Evolutionary conservation across 768 basidiomycete species (phyloP).

Genomic region (Agrocybe pediades): DNA sequence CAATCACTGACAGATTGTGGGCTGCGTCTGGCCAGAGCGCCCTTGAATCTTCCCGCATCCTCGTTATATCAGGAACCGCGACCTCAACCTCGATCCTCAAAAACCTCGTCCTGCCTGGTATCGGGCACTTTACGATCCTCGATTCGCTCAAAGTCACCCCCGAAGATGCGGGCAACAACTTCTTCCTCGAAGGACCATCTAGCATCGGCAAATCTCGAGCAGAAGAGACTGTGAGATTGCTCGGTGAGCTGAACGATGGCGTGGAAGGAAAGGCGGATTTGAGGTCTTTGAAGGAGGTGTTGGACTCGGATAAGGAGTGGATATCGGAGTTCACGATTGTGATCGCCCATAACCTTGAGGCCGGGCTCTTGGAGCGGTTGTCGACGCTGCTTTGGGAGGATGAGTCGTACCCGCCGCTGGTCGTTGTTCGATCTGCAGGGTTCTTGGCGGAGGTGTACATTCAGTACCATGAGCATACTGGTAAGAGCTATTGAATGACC

Average conservation of each 20-base stretch:
- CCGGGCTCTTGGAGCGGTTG: constrained; percentile 54
- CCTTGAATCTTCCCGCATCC: constrained; percentile 80
- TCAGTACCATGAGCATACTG: constrained; percentile 86
- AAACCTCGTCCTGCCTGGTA: constrained; percentile 95
- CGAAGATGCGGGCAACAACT: constrained; percentile 92
- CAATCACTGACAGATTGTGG: constrained; percentile 67
- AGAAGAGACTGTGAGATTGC: constrained; percentile 71
- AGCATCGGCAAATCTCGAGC: constrained; percentile 84
- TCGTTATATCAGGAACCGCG: constrained; percentile 80
- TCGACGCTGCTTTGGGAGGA: constrained; percentile 71
- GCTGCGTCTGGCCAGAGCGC: constrained; percentile 89
- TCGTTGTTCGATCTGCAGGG: constrained; percentile 82
- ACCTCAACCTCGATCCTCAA: constrained; percentile 90
- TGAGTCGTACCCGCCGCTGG: constrained; percentile 60
- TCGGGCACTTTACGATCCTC: constrained; percentile 94
- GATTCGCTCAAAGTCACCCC: constrained; percentile 62
- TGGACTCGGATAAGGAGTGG: constrained; percentile 48
- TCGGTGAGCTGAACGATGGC: constrained; percentile 86
- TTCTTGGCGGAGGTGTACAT: constrained; percentile 89
- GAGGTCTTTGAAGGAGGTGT: constrained; percentile 54
- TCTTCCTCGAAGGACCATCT: constrained; percentile 81
- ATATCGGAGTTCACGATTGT: constrained; percentile 68
- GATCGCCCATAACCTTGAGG: constrained; percentile 80
- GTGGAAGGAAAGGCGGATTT: constrained; percentile 73
- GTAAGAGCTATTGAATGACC: constrained; percentile 36